Conservation (phyloP, 306 rosid species). For the Quercus dentata region DNA sequence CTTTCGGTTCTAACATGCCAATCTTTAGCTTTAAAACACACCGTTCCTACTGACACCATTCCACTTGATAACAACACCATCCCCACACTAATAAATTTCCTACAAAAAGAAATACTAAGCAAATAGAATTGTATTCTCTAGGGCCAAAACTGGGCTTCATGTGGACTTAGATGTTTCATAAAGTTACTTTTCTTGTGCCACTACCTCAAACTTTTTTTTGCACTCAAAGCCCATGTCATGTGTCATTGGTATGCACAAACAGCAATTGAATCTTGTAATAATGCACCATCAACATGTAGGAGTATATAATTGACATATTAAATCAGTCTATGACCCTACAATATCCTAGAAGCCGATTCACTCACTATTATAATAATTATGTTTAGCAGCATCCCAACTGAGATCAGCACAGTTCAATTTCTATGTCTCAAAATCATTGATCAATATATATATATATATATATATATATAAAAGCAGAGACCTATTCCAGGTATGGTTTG, state of each 20-base stretch:
- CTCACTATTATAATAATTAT: conserved; percentile 11
- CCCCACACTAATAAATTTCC: background rate
- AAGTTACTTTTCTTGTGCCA: conserved; percentile 36
- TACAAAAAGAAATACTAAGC: background rate
- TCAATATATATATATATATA: too few relatives aligned
- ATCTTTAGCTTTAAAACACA: background rate
- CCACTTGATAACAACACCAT: background rate
- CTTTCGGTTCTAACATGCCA: conserved; percentile 3
- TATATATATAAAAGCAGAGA: too few relatives aligned
- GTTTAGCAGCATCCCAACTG: conserved; percentile 16
- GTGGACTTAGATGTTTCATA: conserved; percentile 25
- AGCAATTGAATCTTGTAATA: background rate
- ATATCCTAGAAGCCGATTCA: conserved; percentile 19
- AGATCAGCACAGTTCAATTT: background rate
- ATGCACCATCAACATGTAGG: background rate
- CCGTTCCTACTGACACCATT: background rate
- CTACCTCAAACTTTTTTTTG: conserved; percentile 23
- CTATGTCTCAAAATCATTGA: background rate
- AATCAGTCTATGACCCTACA: background rate
- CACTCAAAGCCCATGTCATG: conserved; percentile 17
- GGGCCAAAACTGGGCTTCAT: conserved; percentile 25
- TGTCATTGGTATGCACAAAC: conserved; percentile 1
- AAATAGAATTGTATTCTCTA: background rate
- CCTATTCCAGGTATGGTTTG: too few relatives aligned
- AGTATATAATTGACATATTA: background rate